Conservation (phyloP, 805 yeast species). For the Candida dajiaensis region DNA sequence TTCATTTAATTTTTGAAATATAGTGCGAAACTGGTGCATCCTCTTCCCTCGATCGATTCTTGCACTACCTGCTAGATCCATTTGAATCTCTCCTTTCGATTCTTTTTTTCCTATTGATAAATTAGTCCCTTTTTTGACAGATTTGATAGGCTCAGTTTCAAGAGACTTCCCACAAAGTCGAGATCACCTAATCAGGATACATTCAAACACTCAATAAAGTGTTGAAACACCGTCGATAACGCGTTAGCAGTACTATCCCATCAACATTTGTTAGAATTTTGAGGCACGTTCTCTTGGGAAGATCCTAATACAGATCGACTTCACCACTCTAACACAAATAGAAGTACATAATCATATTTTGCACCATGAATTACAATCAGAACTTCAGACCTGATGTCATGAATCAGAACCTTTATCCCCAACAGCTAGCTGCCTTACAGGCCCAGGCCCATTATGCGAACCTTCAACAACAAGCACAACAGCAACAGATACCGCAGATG, state of each 20-base stretch:
- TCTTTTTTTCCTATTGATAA: neutral
- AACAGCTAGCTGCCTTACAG: slow-evolving; percentile 14
- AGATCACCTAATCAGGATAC: neutral
- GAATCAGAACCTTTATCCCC: slow-evolving; percentile 9
- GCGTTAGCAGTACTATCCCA: neutral
- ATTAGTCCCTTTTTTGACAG: neutral
- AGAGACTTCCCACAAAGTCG: neutral
- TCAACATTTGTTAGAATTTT: neutral
- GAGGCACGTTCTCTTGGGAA: no score
- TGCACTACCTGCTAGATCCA: neutral
- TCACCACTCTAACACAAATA: neutral
- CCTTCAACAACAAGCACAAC: slow-evolving; percentile 10
- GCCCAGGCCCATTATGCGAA: slow-evolving; percentile 14
- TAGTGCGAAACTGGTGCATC: neutral
- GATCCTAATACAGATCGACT: no score
- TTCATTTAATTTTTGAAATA: no score
- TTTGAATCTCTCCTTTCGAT: neutral
- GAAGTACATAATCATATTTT: neutral
- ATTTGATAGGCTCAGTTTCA: neutral
- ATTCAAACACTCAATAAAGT: neutral
- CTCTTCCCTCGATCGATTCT: neutral
- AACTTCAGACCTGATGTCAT: slow-evolving; percentile 1
- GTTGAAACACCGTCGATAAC: neutral
- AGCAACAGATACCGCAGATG: slow-evolving; percentile 4
- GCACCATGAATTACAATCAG: slow-evolving; percentile 4